Base-by-base conservation (phyloP, 305 asterid genomes). In the Ilex paraguariensis region DNA sequence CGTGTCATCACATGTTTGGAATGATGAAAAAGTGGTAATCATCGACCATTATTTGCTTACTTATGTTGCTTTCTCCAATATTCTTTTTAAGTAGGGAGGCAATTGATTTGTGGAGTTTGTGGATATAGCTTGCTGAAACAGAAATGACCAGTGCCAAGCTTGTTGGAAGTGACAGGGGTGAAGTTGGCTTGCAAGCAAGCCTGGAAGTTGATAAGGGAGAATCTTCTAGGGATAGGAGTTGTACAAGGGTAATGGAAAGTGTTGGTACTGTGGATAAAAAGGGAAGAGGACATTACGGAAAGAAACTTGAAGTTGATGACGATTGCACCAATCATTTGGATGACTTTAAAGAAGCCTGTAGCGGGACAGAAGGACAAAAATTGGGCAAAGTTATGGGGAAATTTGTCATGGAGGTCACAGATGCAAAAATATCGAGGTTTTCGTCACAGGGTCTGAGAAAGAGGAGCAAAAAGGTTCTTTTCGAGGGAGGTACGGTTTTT, bases 121-220 rank as follows among this genome's bases (percentile, higher is more conserved):
- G 73, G 68, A 66, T 70, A 64, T 77, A 87, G 98, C 60, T 67
- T 59, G 75, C 71, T 77, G 67, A 69, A 52, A 68, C 73, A 70
- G 85, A 79, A 70, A 65, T 61, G 69, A 69, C 57, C 52, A 76
- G 66, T 66, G 66, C 66, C 59, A 84, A 78, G 76, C 79, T 61
- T 71, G 78, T 73, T 64, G 74, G 64, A 55, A 76, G 87, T 62
- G 95, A 87, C 66, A 71, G 80, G 16, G 95, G 83, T 60, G 98
- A 85, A 68, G 95, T 88, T 60, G 95, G 80, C 73, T 75, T 82
- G 68, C 91, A 86, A 82, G 96, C 90, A 64, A 83, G 92, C 77
- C 81, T 79, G 69, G 96, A 89, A 81, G 96, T 87, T 53, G 95
- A 85, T 80, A 88, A 92, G 67, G 91, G 88, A 33, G 96, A 87